Evolutionary conservation across 1,284 basidiomycete species (phyloP).

Genomic region (Puccinia brachypodii): DNA sequence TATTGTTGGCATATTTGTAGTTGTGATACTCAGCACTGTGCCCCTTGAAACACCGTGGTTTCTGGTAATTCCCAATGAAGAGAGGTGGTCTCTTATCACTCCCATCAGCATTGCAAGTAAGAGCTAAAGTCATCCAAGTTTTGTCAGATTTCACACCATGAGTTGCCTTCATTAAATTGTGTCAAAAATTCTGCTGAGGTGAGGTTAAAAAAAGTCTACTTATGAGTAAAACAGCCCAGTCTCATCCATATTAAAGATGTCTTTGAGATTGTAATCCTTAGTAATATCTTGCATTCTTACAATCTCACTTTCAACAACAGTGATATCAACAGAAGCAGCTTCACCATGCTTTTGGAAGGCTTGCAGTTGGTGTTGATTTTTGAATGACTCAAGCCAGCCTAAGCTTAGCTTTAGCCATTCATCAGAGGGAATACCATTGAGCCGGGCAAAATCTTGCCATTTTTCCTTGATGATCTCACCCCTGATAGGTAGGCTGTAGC

Average conservation of each 20-base stretch:
- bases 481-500: background rate
- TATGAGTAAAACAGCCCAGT: conserved; percentile 8
- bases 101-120: background rate
- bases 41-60: background rate
- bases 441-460: conserved; percentile 29
- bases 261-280: background rate
- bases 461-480: conserved; percentile 2
- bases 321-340: background rate
- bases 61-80: background rate
- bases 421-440: background rate
- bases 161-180: background rate
- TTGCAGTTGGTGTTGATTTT: background rate
- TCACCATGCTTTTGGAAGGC: background rate
- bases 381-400: conserved; percentile 26
- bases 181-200: background rate
- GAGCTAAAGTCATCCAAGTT: background rate
- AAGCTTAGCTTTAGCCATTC: conserved; percentile 4
- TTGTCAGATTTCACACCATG: background rate
- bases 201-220: background rate
- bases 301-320: background rate
- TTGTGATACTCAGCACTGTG: background rate
- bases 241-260: conserved; percentile 30
- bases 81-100: background rate
- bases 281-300: background rate
- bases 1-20: background rate